Evolutionary conservation across 2,329 filamentous ascomycete species (phyloP).

Genomic region (Aaosphaeria arxii): DNA sequence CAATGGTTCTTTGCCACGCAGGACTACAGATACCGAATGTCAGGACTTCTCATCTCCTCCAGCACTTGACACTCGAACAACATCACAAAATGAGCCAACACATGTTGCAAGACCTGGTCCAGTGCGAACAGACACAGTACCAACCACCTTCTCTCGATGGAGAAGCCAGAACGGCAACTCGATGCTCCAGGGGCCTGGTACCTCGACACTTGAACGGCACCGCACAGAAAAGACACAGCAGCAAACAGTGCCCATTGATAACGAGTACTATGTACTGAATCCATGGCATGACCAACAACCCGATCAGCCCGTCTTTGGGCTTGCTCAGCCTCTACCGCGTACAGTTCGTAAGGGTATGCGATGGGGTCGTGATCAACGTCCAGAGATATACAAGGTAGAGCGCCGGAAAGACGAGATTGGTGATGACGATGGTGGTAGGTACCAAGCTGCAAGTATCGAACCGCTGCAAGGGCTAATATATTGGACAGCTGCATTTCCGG

Average conservation of each 20-base stretch:
- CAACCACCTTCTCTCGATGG: too few relatives aligned
- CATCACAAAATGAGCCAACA: too few relatives aligned
- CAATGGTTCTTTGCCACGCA: too few relatives aligned
- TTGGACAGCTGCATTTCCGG: not conserved
- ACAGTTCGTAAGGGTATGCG: conserved; percentile 53
- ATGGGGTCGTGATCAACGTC: conserved; percentile 37
- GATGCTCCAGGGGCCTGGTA: too few relatives aligned
- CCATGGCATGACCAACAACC: conserved; percentile 53
- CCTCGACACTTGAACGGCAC: conserved; percentile 1
- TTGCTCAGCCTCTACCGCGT: conserved; percentile 54
- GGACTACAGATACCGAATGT: too few relatives aligned
- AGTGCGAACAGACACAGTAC: too few relatives aligned
- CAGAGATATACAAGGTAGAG: not conserved
- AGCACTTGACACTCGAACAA: too few relatives aligned
- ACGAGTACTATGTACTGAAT: conserved; percentile 53
- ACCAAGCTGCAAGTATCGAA: not conserved
- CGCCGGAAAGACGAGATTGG: not conserved
- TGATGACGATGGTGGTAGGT: not conserved
- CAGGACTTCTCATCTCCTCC: too few relatives aligned
- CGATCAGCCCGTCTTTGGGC: conserved; percentile 53
- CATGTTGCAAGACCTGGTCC: too few relatives aligned
- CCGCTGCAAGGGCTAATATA: not conserved
- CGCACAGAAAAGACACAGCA: conserved; percentile 21
- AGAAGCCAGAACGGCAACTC: too few relatives aligned
- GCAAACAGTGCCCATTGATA: conserved; percentile 41